A percentile compares a stretch with the other conserved stretches of the same genome.
Evolutionary conservation across 768 basidiomycete genomes (phyloP).

Genomic region (Kwoniella sp.): DNA sequence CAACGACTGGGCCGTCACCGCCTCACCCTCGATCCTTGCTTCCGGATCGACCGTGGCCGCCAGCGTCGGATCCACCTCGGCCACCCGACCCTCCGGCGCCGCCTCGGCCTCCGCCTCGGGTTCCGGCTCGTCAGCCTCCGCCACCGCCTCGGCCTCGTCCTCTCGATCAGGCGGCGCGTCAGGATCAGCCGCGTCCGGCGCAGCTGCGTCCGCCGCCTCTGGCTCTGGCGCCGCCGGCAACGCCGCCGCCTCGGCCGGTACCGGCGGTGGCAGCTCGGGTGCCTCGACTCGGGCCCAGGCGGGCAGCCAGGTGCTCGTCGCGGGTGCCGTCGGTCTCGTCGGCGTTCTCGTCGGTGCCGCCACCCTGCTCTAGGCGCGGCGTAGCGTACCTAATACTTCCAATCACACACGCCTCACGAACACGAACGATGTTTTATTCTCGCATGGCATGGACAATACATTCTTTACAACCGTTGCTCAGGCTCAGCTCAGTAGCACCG

Average conservation of each 20-base stretch:
- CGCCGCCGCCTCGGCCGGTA: not conserved
- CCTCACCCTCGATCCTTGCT: slow-evolving; percentile 25
- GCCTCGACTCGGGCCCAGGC: not conserved
- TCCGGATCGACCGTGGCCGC: slow-evolving; percentile 20
- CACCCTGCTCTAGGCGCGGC: slow-evolving; percentile 6
- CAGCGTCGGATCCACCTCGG: slow-evolving; percentile 23
- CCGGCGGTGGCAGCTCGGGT: slow-evolving; percentile 1
- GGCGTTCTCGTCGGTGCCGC: slow-evolving; percentile 16
- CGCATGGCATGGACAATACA: no score
- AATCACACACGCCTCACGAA: no score
- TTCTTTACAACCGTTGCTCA: no score
- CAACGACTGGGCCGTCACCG: slow-evolving; percentile 34
- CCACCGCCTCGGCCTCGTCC: slow-evolving; percentile 21
- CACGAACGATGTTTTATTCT: no score
- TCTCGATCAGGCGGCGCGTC: slow-evolving; percentile 9
- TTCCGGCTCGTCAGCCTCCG: slow-evolving; percentile 53
- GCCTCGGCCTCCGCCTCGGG: slow-evolving; percentile 56
- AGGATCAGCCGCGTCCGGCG: not conserved
- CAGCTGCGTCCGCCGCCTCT: slow-evolving; percentile 2
- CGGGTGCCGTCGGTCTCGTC: slow-evolving; percentile 7
- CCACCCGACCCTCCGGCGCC: slow-evolving; percentile 8
- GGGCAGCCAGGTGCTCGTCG: not conserved
- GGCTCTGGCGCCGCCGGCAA: slow-evolving; percentile 2
- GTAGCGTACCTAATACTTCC: no score
- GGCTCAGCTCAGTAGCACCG: no score